phyloP scores from a whole-genome alignment of 2,329 filamentous ascomycete genomes.

The Claviceps pazoutovae region DNA sequence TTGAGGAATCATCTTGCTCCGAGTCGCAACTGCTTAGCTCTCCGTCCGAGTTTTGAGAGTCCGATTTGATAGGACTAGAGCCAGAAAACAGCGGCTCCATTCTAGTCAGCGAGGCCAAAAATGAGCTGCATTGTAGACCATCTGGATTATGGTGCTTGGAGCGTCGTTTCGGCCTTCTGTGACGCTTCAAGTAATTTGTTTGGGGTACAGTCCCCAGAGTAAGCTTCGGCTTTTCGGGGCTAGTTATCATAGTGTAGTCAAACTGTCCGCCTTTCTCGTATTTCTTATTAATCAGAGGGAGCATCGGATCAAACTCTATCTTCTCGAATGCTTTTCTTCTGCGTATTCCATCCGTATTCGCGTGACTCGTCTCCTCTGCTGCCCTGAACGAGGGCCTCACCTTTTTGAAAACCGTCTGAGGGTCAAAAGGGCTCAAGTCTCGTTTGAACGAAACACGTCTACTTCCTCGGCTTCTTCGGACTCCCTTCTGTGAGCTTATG shows the following conservation, averaged over 20 bases:
- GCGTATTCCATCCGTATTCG: conserved; percentile 14
- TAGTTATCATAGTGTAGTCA: conserved; percentile 25
- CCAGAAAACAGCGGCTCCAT: conserved; percentile 13
- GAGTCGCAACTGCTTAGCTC: conserved; percentile 39
- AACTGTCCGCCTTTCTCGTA: conserved; percentile 44
- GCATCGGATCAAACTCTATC: conserved; percentile 37
- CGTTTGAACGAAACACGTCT: conserved; percentile 28
- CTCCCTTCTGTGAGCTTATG: conserved; percentile 36
- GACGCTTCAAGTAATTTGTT: conserved; percentile 34
- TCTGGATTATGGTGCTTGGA: conserved; percentile 15
- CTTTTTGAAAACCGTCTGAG: conserved; percentile 44
- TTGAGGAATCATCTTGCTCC: conserved; percentile 39
- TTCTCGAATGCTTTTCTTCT: conserved; percentile 38
- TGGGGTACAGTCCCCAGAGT: conserved; percentile 26
- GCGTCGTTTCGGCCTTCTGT: conserved; percentile 27
- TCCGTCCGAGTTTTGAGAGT: conserved; percentile 26
- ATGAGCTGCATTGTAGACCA: conserved; percentile 9
- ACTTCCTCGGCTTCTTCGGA: conserved; percentile 18
- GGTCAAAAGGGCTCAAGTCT: conserved; percentile 42
- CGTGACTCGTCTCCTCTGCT: conserved; percentile 10
- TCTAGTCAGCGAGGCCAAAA: conserved; percentile 15
- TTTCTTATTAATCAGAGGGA: conserved; percentile 42
- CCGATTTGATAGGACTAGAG: conserved; percentile 24
- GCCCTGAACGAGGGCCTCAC: conserved; percentile 32
- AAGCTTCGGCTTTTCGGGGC: conserved; percentile 16